Evolutionary conservation across 768 basidiomycete genomes (phyloP), one percentile per base, ranked within the genome.

Genomic region (Mrakia gelida): DNA sequence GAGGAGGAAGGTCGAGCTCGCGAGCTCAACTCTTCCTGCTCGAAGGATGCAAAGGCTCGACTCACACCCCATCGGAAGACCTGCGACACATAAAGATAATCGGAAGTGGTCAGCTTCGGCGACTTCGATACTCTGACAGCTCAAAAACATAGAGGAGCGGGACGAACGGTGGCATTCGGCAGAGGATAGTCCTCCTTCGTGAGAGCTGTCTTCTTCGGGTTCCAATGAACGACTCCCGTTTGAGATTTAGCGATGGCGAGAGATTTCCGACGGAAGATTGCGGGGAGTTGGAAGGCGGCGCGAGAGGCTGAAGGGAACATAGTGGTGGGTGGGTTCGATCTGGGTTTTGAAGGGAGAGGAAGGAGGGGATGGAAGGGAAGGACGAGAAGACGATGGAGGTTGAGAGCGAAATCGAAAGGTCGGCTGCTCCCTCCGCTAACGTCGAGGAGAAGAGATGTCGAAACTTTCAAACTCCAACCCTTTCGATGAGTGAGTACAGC

Each of bases 401-500:
- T 41, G 34, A 34, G 5, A 6, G 2, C 21, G 41, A 70, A 21
- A 21, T n/a, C 32, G 15, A 26, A 9, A 38, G 23, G n/a, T 21
- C 65, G 15, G 1, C 18, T 30, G 9, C 32, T n/a, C 38, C 41
- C 41, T 26, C 38, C 18, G 3, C 38, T 41, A n/a, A 32, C 65
- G 26, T 41, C 26, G 49, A 52, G 3, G 34, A 70, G 9, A 34
- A n/a, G 67, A 18, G 34, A 70, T 75, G 59, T 62, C 74, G n/a
- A 52, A 72, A 56, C 61, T 77, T 5, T 71, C 70, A 26, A 56
- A 21, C 34, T 77, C 76, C 15, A 77, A 77, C 61, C 76, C 76
- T 8, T 77, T 77, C 11, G 76, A 77, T 43, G 76, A 72, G 76
- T 77, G 28, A 52, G 76, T 72, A 23, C 15, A 26, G 2, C 32